Evolutionary conservation across 2,329 filamentous ascomycete genomes (phyloP), one percentile per base, ranked within the genome.

Genomic region (Aspergillus carbonarius): DNA sequence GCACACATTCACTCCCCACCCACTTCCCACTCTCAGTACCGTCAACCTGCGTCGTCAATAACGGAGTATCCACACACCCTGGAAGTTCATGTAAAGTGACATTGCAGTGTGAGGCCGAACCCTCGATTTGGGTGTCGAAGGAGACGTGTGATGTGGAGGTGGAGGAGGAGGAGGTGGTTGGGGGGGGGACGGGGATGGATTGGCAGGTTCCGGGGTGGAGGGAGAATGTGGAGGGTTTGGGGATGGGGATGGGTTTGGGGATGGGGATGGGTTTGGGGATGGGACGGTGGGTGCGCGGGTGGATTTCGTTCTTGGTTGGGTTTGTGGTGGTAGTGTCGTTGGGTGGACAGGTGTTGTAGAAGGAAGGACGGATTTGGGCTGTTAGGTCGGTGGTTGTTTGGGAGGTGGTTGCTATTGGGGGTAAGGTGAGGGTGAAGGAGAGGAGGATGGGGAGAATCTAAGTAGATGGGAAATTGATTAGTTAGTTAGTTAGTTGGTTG

Each of bases 31-130:
- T 7, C 58, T 20, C 72, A 68, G 6, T 63, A 61, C 18, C 68
- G 60, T 34, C 18, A 23, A 23, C 55, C 55, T 1, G 73, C 55
- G 8, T 64, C 60, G 25, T 60, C 47, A 75, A 59, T 0, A 75
- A 62, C 1, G 72, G 68, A 4, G 60, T 51, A 39, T 73, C 70
- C 5, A 68, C 59, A 40, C 73, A 75, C 2, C 65, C 71, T 0
- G 72, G 69, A 0, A 69, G 64, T 44, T 75, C 72, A 56, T 74
- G 69, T 1, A 75, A 54, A 25, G 71, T 67, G 55, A 74, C 68
- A 13, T 67, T 70, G 63, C 73, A 75, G 15, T 60, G 57, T 17
- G 66, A 61, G 27, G 56, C 39, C 39, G 37, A 17, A 7, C 18
- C n/a, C 12, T 42, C 7, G 35, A 42, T 18, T 8, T 54, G 37